A percentile compares a stretch with the other conserved stretches of the same genome.
Evolutionary conservation across 2,329 filamentous ascomycete genomes (phyloP).

Genomic region (Botrytis medusae): DNA sequence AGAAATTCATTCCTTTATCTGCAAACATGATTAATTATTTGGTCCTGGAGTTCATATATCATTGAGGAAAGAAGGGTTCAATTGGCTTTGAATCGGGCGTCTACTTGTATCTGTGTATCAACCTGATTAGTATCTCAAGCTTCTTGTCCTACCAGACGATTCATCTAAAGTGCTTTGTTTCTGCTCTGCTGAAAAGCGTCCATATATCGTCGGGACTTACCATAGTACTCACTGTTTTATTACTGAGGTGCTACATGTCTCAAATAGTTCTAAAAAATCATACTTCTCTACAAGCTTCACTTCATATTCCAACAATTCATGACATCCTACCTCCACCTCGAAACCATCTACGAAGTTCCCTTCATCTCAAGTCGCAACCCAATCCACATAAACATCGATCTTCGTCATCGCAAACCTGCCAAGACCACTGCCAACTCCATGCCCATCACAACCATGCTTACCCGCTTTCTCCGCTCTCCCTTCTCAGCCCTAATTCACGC

Average conservation of each 20-base stretch:
- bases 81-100: neutral
- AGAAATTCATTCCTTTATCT: constrained; percentile 4
- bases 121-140: neutral
- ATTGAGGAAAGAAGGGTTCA: neutral
- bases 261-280: neutral
- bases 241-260: neutral
- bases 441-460: neutral
- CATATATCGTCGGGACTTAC: neutral
- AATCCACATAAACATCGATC: neutral
- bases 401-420: neutral
- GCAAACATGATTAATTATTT: neutral
- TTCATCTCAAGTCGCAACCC: neutral
- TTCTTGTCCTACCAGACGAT: neutral
- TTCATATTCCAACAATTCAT: neutral
- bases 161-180: neutral
- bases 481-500: neutral
- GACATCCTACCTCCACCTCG: neutral
- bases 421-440: neutral
- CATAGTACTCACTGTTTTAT: too few relatives aligned
- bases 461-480: neutral
- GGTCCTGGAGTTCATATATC: neutral
- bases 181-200: neutral
- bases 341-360: constrained; percentile 15
- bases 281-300: neutral
- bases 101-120: neutral